Conservation (phyloP, 257 asterid genomes). For the Penstemon davidsonii region DNA sequence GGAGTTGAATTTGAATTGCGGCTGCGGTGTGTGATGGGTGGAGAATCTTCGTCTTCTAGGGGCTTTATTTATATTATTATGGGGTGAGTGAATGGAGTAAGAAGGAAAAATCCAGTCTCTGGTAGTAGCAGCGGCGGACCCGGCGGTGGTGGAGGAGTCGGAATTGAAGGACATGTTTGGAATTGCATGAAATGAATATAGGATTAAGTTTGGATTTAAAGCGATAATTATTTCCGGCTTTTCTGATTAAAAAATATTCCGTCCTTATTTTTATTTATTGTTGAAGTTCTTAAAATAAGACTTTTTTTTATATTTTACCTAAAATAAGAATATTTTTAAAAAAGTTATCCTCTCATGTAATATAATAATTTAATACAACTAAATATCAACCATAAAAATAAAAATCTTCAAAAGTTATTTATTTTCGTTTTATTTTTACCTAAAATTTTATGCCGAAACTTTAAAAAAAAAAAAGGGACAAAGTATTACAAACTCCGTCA, state of each 20-base stretch:
- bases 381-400: too few species aligned
- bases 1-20: conserved; percentile 35
- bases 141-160: conserved; percentile 45
- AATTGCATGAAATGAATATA: not conserved
- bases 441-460: too few species aligned
- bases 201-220: not conserved
- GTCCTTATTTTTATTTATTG: too few species aligned
- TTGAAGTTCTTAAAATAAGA: too few species aligned
- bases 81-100: conserved; percentile 51
- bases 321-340: too few species aligned
- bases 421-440: too few species aligned
- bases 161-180: conserved; percentile 50
- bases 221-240: not conserved
- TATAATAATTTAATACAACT: too few species aligned
- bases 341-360: too few species aligned
- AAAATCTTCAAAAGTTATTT: too few species aligned
- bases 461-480: too few species aligned
- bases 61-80: conserved; percentile 34
- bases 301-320: too few species aligned
- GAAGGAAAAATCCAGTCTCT: conserved; percentile 86
- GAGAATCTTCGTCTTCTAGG: conserved; percentile 59
- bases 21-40: conserved; percentile 43
- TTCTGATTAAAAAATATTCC: not conserved
- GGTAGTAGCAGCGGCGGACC: conserved; percentile 27
- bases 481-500: too few species aligned